Percentiles rank a stretch among this genome's conserved stretches.
phyloP scores from a whole-genome alignment of 352 stramenopile species.

The Pythium apleroticum region DNA sequence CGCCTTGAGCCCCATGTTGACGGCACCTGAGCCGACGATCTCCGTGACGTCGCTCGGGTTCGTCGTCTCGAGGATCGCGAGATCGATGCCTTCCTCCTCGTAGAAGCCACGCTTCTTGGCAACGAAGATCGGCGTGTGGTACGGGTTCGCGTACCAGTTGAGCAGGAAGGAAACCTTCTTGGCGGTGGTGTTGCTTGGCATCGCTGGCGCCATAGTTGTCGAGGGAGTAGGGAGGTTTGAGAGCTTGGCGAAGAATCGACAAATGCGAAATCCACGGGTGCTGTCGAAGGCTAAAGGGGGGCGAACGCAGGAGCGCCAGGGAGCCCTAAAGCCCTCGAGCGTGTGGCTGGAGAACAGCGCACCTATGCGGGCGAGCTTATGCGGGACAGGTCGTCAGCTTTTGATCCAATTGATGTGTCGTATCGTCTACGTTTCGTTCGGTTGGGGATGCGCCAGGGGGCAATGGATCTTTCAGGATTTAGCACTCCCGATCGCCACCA shows the following conservation, averaged over 20 bases:
- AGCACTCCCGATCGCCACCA: background rate
- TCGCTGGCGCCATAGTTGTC: constrained; percentile 35
- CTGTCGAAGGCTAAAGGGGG: background rate
- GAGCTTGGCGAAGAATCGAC: constrained; percentile 1
- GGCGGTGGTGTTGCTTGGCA: constrained; percentile 20
- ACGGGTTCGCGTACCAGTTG: constrained; percentile 57
- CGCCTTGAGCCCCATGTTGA: constrained; percentile 51
- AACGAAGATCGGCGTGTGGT: constrained; percentile 57
- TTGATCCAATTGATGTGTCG: background rate
- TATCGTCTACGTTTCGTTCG: background rate
- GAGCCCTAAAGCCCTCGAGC: background rate
- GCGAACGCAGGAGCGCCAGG: background rate
- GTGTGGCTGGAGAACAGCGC: constrained; percentile 12
- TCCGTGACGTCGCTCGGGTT: constrained; percentile 53
- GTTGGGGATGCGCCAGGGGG: background rate
- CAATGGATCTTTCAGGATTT: constrained; percentile 2
- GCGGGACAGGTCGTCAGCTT: constrained; percentile 12
- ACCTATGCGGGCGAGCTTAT: constrained; percentile 17
- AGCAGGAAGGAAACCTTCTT: constrained; percentile 55
- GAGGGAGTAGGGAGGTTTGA: background rate
- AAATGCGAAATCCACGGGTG: background rate
- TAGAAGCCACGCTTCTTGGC: constrained; percentile 54
- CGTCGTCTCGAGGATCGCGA: constrained; percentile 50
- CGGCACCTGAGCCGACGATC: constrained; percentile 47
- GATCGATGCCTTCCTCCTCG: constrained; percentile 51